Conservation (phyloP, 352 stramenopile species). For the Globisporangium nodosum region DNA sequence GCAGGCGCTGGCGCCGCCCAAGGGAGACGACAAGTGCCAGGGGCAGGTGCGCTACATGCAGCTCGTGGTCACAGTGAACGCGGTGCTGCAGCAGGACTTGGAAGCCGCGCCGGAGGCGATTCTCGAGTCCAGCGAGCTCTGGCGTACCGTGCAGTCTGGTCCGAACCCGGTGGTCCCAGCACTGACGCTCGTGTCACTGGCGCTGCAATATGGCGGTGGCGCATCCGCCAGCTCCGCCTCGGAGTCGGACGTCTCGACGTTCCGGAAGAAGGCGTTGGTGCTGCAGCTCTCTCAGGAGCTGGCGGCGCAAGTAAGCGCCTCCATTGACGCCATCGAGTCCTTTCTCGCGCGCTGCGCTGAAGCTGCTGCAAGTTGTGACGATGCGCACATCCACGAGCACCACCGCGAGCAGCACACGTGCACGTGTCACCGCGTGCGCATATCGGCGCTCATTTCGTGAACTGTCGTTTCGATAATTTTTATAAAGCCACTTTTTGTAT, state of each 20-base stretch:
- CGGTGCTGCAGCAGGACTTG: slow-evolving; percentile 6
- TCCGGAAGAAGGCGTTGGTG: background rate
- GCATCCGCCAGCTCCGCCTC: background rate
- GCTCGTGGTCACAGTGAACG: slow-evolving; percentile 9
- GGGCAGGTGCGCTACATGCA: slow-evolving; percentile 13
- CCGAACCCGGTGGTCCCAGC: slow-evolving; percentile 11
- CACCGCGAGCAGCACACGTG: background rate
- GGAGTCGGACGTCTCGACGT: background rate
- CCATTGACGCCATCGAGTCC: slow-evolving; percentile 2
- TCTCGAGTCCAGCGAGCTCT: slow-evolving; percentile 5
- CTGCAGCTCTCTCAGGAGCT: slow-evolving; percentile 2
- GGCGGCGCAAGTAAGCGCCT: background rate
- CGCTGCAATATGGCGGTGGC: background rate
- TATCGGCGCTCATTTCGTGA: slow-evolving; percentile 9
- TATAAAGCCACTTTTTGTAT: too few relatives aligned
- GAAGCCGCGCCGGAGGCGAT: background rate
- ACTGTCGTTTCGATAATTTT: background rate
- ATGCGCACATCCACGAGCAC: background rate
- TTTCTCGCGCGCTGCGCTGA: slow-evolving; percentile 4
- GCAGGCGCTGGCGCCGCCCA: background rate
- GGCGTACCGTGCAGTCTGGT: slow-evolving; percentile 1
- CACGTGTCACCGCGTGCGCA: slow-evolving; percentile 14
- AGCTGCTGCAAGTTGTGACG: background rate
- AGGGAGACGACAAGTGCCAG: slow-evolving; percentile 1
- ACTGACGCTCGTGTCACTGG: slow-evolving; percentile 9